phyloP scores from a whole-genome alignment of 192 early-diverging fungal species.

The Mortierella claussenii region DNA sequence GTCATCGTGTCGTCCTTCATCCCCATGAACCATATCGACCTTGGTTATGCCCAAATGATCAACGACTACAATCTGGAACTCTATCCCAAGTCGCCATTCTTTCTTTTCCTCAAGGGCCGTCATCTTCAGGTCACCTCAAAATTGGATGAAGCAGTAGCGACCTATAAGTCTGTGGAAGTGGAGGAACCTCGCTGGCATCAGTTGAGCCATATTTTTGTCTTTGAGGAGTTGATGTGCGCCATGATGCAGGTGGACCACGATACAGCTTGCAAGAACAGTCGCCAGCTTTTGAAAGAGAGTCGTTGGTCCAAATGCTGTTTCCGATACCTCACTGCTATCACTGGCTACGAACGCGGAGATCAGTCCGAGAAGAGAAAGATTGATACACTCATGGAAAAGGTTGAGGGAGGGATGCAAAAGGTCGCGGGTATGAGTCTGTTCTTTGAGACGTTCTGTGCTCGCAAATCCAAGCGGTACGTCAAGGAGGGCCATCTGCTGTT shows the following conservation, averaged over 20 bases:
- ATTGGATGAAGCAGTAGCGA: slow-evolving; percentile 67
- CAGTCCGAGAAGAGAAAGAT: slow-evolving; percentile 60
- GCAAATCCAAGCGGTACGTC: slow-evolving; percentile 82
- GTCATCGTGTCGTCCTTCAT: slow-evolving; percentile 77
- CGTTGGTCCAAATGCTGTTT: slow-evolving; percentile 89
- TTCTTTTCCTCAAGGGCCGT: slow-evolving; percentile 76
- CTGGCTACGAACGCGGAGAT: slow-evolving; percentile 57
- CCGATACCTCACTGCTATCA: slow-evolving; percentile 76
- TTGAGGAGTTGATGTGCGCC: slow-evolving; percentile 79
- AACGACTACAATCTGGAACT: slow-evolving; percentile 62
- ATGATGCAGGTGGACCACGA: slow-evolving; percentile 72
- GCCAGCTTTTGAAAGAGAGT: slow-evolving; percentile 76
- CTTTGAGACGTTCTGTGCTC: slow-evolving; percentile 84
- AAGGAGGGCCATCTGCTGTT: slow-evolving; percentile 78
- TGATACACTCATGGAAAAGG: slow-evolving; percentile 68
- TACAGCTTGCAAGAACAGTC: slow-evolving; percentile 68
- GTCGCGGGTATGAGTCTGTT: slow-evolving; percentile 89
- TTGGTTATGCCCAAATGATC: slow-evolving; percentile 70
- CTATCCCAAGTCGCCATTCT: slow-evolving; percentile 79
- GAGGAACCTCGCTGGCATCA: slow-evolving; percentile 77
- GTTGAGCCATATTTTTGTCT: slow-evolving; percentile 82
- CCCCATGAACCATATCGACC: slow-evolving; percentile 73
- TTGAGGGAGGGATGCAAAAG: slow-evolving; percentile 74
- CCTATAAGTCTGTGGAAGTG: slow-evolving; percentile 66
- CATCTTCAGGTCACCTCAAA: slow-evolving; percentile 66